A percentile compares a stretch with the other conserved stretches of the same genome.
These are phyloP conservation scores for Leccinum uliginosum DNA, from an alignment of 768 basidiomycete species.

Conservation along the genomic window DNA sequence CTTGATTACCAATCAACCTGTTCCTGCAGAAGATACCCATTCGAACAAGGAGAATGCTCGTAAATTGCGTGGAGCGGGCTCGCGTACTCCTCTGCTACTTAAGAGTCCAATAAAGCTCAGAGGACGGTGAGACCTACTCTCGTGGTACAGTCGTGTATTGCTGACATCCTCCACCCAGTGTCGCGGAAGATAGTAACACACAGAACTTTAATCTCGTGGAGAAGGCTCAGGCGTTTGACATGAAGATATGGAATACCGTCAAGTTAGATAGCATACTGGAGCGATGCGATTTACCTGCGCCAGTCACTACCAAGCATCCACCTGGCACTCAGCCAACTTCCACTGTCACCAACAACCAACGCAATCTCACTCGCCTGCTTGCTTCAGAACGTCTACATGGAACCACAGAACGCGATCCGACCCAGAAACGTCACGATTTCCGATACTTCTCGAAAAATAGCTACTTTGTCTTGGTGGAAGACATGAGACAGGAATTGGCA, in stretches of 20 bases:
- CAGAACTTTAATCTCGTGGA: constrained; percentile 48
- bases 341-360: constrained; percentile 34
- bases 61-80: constrained; percentile 25
- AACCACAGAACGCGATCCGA: constrained; percentile 84
- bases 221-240: constrained; percentile 65
- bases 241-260: constrained; percentile 81
- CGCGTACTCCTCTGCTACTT: constrained; percentile 30
- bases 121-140: constrained; percentile 43
- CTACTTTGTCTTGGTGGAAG: constrained; percentile 89
- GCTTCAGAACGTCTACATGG: constrained; percentile 85
- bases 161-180: constrained; percentile 15
- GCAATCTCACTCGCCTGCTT: constrained; percentile 56
- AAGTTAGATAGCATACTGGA: constrained; percentile 72
- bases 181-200: constrained; percentile 28
- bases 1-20: constrained; percentile 65
- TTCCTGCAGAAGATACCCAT: constrained; percentile 31
- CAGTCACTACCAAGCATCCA: constrained; percentile 26
- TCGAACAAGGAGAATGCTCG: constrained; percentile 68
- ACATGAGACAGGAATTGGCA: constrained; percentile 75
- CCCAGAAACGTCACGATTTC: constrained; percentile 81
- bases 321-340: constrained; percentile 28
- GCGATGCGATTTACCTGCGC: constrained; percentile 49
- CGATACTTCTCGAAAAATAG: constrained; percentile 76
- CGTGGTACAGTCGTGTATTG: background rate
- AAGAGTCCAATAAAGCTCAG: constrained; percentile 67